Evolutionary conservation across 1,284 basidiomycete species (phyloP), one percentile per base, ranked within the genome.

Genomic region (Cryptococcus amylolentus): DNA sequence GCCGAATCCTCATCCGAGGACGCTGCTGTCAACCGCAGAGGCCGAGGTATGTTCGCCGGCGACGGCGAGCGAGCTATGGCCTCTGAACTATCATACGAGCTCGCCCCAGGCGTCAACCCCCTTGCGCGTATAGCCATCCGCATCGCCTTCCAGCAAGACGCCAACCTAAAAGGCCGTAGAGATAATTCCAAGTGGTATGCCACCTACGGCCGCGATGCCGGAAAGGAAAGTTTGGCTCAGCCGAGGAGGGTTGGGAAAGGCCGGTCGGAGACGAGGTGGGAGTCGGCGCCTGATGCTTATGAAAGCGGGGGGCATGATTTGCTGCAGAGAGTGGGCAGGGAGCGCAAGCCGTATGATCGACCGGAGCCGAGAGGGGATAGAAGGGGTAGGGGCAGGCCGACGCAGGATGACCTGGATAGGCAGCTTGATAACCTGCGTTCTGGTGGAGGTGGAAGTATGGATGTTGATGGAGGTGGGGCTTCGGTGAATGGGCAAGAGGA

Each of bases 171-270:
- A 27, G 52, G 62, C 39, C 52, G 69, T 31, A 71, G 71, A 5
- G 64, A 68, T 50, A 55, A 65, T 48, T 63, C 59, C 9, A 63
- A 69, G 46, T 76, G 73, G 73, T 76, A 76, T 50, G 58, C 60
- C 31, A 58, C 62, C 4, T 65, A 76, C 52, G 73, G 73, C 3
- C 55, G 65, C 10, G 18, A 43, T 3, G 73, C 73, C 0, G 73
- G 73, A 16, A 76, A 74, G 55, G 73, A 76, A 52, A 56, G 53
- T 5, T 51, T 61, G 1, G 39, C 61, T 35, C 28, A 39, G 61
- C 57, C 41, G 61, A 58, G 44, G 26, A n/a, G 20, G 31, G 54
- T 44, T 3, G 43, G 44, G 46, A 49, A 48, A 18, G 9, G 38
- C 31, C 43, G 39, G 43, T 43, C 41, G 2, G 44, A 56, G 39